Conservation (phyloP, 805 yeast species). For the Saccharomyces eubayanus region DNA sequence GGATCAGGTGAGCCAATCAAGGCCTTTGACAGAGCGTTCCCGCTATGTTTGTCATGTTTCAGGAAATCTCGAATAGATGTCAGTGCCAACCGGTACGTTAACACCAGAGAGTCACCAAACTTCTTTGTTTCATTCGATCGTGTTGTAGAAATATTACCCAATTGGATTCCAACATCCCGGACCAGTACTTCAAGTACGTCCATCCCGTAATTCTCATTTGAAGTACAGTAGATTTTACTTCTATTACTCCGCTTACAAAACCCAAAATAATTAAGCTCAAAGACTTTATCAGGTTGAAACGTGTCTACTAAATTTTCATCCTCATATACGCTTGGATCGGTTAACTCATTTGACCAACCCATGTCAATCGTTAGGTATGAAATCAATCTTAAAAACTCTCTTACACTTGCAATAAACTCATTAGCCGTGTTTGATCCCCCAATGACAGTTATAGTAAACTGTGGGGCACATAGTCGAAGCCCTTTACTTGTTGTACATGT, state of each 20-base stretch:
- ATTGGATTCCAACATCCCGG: conserved; percentile 27
- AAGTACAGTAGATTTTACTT: conserved; percentile 16
- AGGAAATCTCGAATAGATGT: conserved; percentile 15
- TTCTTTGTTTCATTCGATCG: conserved; percentile 13
- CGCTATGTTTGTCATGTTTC: conserved; percentile 9
- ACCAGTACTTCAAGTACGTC: conserved; percentile 22
- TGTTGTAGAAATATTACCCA: conserved; percentile 17
- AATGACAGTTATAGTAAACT: conserved; percentile 18
- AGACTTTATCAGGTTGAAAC: conserved; percentile 15
- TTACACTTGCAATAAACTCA: conserved; percentile 18
- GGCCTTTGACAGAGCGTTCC: conserved; percentile 13
- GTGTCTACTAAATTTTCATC: conserved; percentile 25
- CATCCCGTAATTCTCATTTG: conserved; percentile 17
- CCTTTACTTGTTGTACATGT: conserved; percentile 16
- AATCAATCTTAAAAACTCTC: conserved; percentile 21
- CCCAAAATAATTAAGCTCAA: conserved; percentile 22
- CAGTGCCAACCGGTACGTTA: conserved; percentile 19
- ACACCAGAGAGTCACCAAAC: conserved; percentile 22
- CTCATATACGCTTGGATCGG: conserved; percentile 14
- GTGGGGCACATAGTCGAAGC: conserved; percentile 23
- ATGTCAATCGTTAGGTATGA: conserved; percentile 27
- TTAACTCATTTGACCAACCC: conserved; percentile 17
- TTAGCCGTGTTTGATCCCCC: conserved; percentile 17
- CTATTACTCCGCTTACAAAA: conserved; percentile 19
- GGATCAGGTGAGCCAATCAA: conserved; percentile 7